These are phyloP conservation scores for Plenodomus tracheiphilus DNA, from an alignment of 2,329 filamentous ascomycete species.

Conservation along the genomic window DNA sequence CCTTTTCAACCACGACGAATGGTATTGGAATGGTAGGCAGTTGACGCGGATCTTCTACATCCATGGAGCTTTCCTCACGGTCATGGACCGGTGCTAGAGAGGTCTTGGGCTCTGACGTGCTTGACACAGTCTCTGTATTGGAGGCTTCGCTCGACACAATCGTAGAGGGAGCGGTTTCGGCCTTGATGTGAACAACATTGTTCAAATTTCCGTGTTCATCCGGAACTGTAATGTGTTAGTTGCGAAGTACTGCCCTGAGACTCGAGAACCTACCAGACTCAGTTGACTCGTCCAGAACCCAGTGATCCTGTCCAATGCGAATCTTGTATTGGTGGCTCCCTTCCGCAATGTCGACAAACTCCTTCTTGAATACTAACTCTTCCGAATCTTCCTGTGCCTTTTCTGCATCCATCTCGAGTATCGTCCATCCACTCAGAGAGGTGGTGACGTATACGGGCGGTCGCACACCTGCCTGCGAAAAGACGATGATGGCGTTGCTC, in stretches of 20 bases:
- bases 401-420: conserved; percentile 64
- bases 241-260: background rate
- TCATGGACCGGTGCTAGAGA: conserved; percentile 3
- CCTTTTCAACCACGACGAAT: conserved; percentile 28
- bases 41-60: conserved; percentile 5
- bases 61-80: conserved; percentile 22
- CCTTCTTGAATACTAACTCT: conserved; percentile 62
- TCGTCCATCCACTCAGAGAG: conserved; percentile 70
- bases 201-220: conserved; percentile 59
- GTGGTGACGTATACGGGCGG: conserved; percentile 74
- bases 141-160: conserved; percentile 4
- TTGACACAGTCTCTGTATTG: background rate
- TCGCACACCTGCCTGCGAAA: conserved; percentile 60
- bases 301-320: conserved; percentile 66
- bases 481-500: conserved; percentile 60
- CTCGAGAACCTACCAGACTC: conserved; percentile 58
- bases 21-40: conserved; percentile 15
- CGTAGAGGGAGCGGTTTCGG: background rate
- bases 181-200: conserved; percentile 52
- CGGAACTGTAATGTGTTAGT: conserved; percentile 46
- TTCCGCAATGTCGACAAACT: conserved; percentile 58
- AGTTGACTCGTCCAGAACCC: conserved; percentile 65
- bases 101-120: background rate
- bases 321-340: conserved; percentile 76
- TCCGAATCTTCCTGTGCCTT: conserved; percentile 53